Evolutionary conservation across 768 basidiomycete species (phyloP), one percentile per base, ranked within the genome.

Genomic region (Thelephora aurantiotincta): DNA sequence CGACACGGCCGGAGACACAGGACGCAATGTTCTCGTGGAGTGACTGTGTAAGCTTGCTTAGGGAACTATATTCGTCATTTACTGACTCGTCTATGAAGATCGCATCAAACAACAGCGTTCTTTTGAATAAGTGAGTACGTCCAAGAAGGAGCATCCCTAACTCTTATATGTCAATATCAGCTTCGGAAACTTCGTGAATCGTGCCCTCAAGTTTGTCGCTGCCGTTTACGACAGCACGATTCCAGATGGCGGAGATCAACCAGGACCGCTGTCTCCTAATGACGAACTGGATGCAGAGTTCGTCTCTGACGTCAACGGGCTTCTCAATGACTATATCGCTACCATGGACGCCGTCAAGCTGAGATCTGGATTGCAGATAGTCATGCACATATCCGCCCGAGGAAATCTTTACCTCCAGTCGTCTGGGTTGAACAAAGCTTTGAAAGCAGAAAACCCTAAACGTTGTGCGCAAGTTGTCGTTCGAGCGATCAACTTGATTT

Each of bases 1-100:
- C 88, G 6, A 83, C 89, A 11, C 72, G 96, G 45, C 96, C 96
- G 2, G 96, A 99, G 66, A 91, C 80, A 6, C 80, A 80, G 16
- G 96, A 99, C 60, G 78, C 93, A 42, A 91, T 88, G 72, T 99
- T 99, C 69, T 90, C 92, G 0, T 99, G 96, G 96, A 70, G 79
- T 13, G 91, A 91, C 51, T 94, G 92, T 58, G 89, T 90, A 60
- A 61, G 84, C 64, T 19, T 4, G 26, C 5, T 14, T 22, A 14
- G 22, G 2, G 18, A 2, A 41, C 4, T 22, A 41, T 18, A 9
- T 41, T 16, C 38, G 12, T 41, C 38, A 22, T 41, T 14, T 9
- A 9, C 38, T 26, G 2, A 35, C 37, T 49, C 19, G 14, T 36
- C 23, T 30, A 23, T 33, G 11, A 50, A 91, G 87, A 84, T 98